phyloP scores from a whole-genome alignment of 345 rosid species.

The Gossypium australe region DNA sequence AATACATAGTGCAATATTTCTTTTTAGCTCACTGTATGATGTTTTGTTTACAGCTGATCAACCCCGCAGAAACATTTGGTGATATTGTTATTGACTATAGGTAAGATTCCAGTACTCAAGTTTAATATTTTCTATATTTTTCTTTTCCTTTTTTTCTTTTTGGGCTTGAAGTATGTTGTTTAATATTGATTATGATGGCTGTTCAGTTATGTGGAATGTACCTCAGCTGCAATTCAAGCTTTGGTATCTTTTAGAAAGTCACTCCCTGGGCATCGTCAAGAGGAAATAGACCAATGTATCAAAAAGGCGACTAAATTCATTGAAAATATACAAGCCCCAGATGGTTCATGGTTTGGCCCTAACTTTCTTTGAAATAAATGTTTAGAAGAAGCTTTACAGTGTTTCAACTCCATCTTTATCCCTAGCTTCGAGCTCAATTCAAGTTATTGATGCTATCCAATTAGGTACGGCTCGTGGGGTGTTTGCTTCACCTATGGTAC shows the following conservation, averaged over 20 bases:
- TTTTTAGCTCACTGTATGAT: neutral
- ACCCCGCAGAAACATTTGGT: conserved; percentile 98
- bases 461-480: conserved; percentile 65
- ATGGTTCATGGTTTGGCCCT: conserved; percentile 90
- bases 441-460: neutral
- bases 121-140: neutral
- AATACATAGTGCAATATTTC: neutral
- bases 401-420: neutral
- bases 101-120: conserved; percentile 46
- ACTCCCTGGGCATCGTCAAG: conserved; percentile 69
- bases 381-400: neutral
- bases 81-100: conserved; percentile 94
- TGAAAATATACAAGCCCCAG: conserved; percentile 63
- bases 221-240: conserved; percentile 91
- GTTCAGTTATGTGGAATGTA: conserved; percentile 84
- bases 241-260: conserved; percentile 57
- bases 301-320: conserved; percentile 57
- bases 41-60: conserved; percentile 56
- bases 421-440: conserved; percentile 5
- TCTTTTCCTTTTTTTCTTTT: neutral
- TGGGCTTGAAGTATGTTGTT: conserved; percentile 6
- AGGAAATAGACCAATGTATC: conserved; percentile 71
- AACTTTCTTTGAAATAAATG: neutral
- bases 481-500: conserved; percentile 18
- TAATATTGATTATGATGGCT: conserved; percentile 18